These are phyloP conservation scores for Globisporangium abappressorium DNA, from an alignment of 352 stramenopile genomes.

Conservation along the genomic window DNA sequence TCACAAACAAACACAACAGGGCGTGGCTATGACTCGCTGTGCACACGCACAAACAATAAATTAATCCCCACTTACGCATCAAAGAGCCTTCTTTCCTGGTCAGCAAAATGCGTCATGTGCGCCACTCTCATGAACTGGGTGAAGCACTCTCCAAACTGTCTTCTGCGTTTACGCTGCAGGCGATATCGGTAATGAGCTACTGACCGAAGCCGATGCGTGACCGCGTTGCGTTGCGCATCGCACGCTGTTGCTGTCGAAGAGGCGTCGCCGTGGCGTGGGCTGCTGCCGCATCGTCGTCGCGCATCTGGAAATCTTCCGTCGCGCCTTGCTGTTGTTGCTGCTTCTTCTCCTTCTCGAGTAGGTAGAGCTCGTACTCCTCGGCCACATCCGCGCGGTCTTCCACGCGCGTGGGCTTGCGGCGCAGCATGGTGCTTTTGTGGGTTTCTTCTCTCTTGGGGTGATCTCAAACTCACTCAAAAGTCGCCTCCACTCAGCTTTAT, in stretches of 20 bases:
- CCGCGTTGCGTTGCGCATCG: conserved; percentile 29
- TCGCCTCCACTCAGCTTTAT: too few relatives aligned
- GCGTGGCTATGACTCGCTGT: background rate
- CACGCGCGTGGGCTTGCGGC: conserved; percentile 57
- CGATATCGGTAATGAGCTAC: background rate
- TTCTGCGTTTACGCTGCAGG: background rate
- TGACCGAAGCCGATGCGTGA: conserved; percentile 31
- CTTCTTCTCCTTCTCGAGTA: conserved; percentile 46
- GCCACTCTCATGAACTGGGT: background rate
- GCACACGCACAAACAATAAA: background rate
- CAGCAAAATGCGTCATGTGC: background rate
- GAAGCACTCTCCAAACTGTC: background rate
- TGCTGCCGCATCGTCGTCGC: conserved; percentile 12
- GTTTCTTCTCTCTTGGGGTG: background rate
- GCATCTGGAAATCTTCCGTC: conserved; percentile 6
- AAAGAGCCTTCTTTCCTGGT: background rate
- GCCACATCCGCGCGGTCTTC: conserved; percentile 65
- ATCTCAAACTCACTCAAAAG: too few relatives aligned
- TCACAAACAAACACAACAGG: background rate
- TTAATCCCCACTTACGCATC: background rate
- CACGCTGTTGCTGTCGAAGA: conserved; percentile 15
- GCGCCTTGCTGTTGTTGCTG: background rate
- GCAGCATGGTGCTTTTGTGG: conserved; percentile 36
- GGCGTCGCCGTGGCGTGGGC: conserved; percentile 3
- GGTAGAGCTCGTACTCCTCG: conserved; percentile 69